Evolutionary conservation across 352 stramenopile species (phyloP).

Genomic region (Pythium aristosporum): DNA sequence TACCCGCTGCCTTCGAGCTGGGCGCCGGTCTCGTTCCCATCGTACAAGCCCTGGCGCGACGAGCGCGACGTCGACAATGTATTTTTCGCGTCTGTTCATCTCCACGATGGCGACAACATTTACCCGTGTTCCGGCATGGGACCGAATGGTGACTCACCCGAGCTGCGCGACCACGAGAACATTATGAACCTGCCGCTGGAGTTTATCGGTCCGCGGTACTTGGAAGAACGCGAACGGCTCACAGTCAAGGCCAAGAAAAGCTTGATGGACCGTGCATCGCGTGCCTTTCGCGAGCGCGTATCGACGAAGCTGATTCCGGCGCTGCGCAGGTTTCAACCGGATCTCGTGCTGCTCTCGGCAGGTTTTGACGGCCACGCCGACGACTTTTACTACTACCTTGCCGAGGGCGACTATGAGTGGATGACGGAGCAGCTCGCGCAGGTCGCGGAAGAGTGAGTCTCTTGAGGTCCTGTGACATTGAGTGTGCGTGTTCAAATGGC

Average conservation of each 20-base stretch:
- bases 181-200: too few relatives aligned
- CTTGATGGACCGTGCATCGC: constrained; percentile 13
- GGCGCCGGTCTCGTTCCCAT: constrained; percentile 53
- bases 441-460: constrained; percentile 6
- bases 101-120: too few relatives aligned
- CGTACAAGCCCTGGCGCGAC: constrained; percentile 71
- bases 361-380: too few relatives aligned
- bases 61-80: constrained; percentile 23
- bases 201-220: constrained; percentile 33
- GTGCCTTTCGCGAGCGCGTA: too few relatives aligned
- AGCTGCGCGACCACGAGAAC: constrained; percentile 32
- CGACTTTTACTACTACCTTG: constrained; percentile 25
- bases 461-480: too few relatives aligned
- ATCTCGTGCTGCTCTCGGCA: too few relatives aligned
- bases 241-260: constrained; percentile 48
- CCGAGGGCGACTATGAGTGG: constrained; percentile 29
- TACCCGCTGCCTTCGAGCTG: constrained; percentile 65
- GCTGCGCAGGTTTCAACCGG: too few relatives aligned
- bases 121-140: too few relatives aligned
- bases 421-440: constrained; percentile 48
- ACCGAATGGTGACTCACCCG: constrained; percentile 35
- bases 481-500: neutral
- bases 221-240: constrained; percentile 61
- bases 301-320: too few relatives aligned
- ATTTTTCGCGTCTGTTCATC: too few relatives aligned